These are phyloP conservation scores for Bryoerythrophyllum caledonicum DNA, from an alignment of 225 moss, liverwort and hornwort species.

Conservation along the genomic window DNA sequence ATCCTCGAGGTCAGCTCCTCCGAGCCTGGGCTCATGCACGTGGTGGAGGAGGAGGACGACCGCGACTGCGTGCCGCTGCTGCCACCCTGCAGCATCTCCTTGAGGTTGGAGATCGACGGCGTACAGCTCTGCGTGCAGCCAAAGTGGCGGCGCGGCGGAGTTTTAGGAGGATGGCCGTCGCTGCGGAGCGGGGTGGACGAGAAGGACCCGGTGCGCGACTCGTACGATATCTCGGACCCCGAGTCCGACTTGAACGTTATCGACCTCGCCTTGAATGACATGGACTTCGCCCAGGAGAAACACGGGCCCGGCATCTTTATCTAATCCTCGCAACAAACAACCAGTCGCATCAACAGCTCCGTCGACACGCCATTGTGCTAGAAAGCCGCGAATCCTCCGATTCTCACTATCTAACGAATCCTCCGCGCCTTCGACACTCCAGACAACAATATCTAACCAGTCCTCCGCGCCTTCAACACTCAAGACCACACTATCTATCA, in stretches of 20 bases:
- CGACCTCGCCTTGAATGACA: conserved; percentile 43
- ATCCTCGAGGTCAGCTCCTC: conserved; percentile 9
- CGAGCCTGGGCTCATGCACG: conserved; percentile 32
- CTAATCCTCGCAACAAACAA: not conserved
- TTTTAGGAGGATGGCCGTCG: conserved; percentile 14
- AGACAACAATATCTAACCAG: no score
- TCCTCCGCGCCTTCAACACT: no score
- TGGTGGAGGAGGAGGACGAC: conserved; percentile 31
- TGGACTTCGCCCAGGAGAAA: conserved; percentile 53
- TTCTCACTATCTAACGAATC: no score
- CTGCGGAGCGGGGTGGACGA: conserved; percentile 40
- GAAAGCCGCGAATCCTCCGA: no score
- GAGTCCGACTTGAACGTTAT: conserved; percentile 47
- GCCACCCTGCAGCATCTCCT: conserved; percentile 44
- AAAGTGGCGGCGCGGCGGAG: conserved; percentile 13
- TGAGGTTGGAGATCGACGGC: conserved; percentile 45
- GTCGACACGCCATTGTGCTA: not conserved
- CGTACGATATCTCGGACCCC: conserved; percentile 39
- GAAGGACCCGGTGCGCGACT: conserved; percentile 48
- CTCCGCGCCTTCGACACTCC: no score
- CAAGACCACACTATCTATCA: no score
- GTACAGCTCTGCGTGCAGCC: conserved; percentile 49
- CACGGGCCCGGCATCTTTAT: conserved; percentile 54
- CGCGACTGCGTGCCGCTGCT: conserved; percentile 22
- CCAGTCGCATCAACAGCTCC: not conserved